A percentile compares a stretch with the other conserved stretches of the same genome.
Conservation (phyloP, 495 filamentous ascomycete genomes). For the Trichoderma orchidacearum region DNA sequence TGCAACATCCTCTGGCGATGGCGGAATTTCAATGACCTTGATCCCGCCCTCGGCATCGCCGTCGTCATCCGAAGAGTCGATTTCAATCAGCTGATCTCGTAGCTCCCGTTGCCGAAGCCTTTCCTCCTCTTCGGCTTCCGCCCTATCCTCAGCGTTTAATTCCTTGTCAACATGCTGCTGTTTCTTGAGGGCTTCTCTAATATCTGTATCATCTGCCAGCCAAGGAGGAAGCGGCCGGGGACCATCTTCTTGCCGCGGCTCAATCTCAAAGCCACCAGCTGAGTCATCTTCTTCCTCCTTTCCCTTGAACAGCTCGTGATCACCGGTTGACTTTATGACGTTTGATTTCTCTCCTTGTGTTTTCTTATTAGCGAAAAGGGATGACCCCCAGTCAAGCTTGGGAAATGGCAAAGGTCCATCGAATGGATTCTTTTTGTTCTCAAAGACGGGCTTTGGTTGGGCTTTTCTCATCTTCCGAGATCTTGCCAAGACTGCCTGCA, state of each 20-base stretch:
- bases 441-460: conserved; percentile 12
- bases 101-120: conserved; percentile 11
- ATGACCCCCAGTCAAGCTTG: conserved; percentile 56
- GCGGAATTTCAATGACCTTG: conserved; percentile 38
- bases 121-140: conserved; percentile 36
- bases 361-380: conserved; percentile 37
- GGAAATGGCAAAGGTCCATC: conserved; percentile 83
- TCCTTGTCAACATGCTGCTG: conserved; percentile 28
- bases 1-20: conserved; percentile 7
- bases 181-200: conserved; percentile 34
- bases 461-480: conserved; percentile 29
- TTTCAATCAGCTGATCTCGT: conserved; percentile 23
- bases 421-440: conserved; percentile 41
- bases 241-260: conserved; percentile 33
- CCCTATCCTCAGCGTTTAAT: conserved; percentile 34
- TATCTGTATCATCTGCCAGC: conserved; percentile 46
- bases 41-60: conserved; percentile 36
- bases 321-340: conserved; percentile 8
- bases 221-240: conserved; percentile 68
- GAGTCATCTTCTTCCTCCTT: conserved; percentile 38
- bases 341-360: conserved; percentile 11
- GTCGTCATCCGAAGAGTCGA: conserved; percentile 29
- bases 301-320: conserved; percentile 1
- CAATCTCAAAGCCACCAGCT: conserved; percentile 53
- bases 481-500: conserved; percentile 43